Evolutionary conservation across 148 eudicot species (phyloP).

Genomic region (Diospyros kaki): DNA sequence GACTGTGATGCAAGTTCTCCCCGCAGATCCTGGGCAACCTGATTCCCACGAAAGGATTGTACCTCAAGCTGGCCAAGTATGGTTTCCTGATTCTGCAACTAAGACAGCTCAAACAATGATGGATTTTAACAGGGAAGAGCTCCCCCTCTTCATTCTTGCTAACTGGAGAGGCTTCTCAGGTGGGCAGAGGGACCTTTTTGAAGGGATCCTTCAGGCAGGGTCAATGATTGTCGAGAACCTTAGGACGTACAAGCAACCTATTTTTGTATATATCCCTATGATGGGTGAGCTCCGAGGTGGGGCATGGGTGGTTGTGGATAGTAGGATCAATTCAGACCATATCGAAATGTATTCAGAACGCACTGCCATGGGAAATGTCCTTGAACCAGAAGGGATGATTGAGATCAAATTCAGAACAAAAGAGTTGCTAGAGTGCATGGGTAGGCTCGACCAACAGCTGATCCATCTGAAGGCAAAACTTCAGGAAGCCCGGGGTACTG

Average conservation of each 20-base stretch:
- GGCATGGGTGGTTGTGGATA: constrained; percentile 97
- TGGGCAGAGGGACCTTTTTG: constrained; percentile 96
- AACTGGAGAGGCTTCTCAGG: constrained; percentile 99
- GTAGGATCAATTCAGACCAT: constrained; percentile 84
- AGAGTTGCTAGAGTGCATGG: constrained; percentile 84
- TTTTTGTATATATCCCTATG: constrained; percentile 88
- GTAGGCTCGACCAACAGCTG: constrained; percentile 72
- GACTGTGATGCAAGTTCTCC: constrained; percentile 94
- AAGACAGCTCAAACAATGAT: constrained; percentile 98
- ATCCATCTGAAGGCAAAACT: constrained; percentile 59
- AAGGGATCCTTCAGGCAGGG: constrained; percentile 98
- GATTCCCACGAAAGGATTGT: constrained; percentile 95
- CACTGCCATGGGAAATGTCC: constrained; percentile 93
- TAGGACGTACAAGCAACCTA: constrained; percentile 83
- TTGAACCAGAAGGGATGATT: constrained; percentile 96
- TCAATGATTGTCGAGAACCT: constrained; percentile 96
- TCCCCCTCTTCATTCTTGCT: constrained; percentile 93
- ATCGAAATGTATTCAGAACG: constrained; percentile 95
- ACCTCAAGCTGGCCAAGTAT: constrained; percentile 99
- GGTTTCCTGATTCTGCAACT: constrained; percentile 98
- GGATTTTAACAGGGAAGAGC: constrained; percentile 94
- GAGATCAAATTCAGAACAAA: constrained; percentile 85
- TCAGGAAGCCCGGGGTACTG: constrained; percentile 40
- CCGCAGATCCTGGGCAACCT: constrained; percentile 97
- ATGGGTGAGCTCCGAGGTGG: constrained; percentile 99